phyloP scores from a whole-genome alignment of 2,329 filamentous ascomycete species.

The Alternaria burnsii region DNA sequence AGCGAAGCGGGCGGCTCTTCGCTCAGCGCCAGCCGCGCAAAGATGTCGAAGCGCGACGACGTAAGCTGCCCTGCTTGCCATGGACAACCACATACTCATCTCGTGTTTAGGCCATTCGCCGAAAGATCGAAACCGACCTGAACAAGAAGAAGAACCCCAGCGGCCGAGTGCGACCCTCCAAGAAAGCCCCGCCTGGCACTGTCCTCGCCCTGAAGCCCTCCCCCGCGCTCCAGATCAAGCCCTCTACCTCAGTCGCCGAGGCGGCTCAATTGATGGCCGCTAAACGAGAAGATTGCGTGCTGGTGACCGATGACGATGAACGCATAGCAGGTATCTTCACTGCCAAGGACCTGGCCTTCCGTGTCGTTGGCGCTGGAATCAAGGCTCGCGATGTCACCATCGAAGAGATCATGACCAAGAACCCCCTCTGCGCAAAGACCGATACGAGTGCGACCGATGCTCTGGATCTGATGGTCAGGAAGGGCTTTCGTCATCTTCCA shows the following conservation, averaged over 20 bases:
- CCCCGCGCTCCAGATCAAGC: conserved; percentile 96
- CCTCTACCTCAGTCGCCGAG: conserved; percentile 89
- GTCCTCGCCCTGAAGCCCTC: conserved; percentile 95
- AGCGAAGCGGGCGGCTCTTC: conserved; percentile 71
- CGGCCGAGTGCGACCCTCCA: conserved; percentile 79
- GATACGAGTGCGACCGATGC: conserved; percentile 98
- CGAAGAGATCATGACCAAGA: conserved; percentile 99
- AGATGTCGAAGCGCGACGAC: conserved; percentile 98
- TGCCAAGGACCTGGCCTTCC: conserved; percentile 96
- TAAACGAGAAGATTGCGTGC: conserved; percentile 96
- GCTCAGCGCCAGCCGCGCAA: conserved; percentile 91
- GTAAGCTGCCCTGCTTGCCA: conserved; percentile 62
- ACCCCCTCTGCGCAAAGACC: conserved; percentile 94
- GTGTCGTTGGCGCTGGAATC: conserved; percentile 88
- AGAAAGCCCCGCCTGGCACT: conserved; percentile 94
- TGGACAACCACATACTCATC: conserved; percentile 13
- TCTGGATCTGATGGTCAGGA: conserved; percentile 95
- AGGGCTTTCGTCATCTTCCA: conserved; percentile 95
- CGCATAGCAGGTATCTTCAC: conserved; percentile 99
- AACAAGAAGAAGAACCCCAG: conserved; percentile 93
- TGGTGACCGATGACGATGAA: conserved; percentile 98
- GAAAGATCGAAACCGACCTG: conserved; percentile 96
- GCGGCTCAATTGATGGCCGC: conserved; percentile 98
- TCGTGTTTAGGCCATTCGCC: conserved; percentile 80
- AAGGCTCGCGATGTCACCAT: conserved; percentile 92